Evolutionary conservation across 768 basidiomycete species (phyloP).

Genomic region (Albatrellus ellisii): DNA sequence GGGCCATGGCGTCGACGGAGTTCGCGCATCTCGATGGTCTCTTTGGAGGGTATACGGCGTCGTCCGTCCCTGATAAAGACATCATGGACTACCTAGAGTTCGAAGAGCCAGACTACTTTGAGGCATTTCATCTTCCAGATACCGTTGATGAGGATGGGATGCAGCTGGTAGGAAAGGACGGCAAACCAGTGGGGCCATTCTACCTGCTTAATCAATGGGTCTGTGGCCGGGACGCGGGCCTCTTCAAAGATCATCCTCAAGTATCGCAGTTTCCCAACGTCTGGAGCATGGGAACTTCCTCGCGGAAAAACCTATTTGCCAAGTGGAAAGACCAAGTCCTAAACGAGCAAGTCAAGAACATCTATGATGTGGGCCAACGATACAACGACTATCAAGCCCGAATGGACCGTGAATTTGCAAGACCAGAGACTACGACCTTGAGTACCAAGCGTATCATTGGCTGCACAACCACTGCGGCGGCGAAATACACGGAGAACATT

Average conservation of each 20-base stretch:
- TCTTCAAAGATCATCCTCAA: slow-evolving; percentile 20
- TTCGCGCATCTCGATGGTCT: slow-evolving; percentile 15
- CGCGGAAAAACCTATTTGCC: slow-evolving; percentile 18
- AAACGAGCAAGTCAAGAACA: slow-evolving; percentile 20
- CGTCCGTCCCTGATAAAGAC: slow-evolving; percentile 16
- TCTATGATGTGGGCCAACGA: slow-evolving; percentile 19
- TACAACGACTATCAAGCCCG: slow-evolving; percentile 29
- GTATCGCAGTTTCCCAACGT: slow-evolving; percentile 17
- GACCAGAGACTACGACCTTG: slow-evolving; percentile 24
- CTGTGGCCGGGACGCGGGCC: slow-evolving; percentile 30
- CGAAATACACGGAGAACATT: slow-evolving; percentile 39
- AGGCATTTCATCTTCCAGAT: slow-evolving; percentile 36
- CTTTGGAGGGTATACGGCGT: slow-evolving; percentile 20
- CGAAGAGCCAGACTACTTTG: slow-evolving; percentile 29
- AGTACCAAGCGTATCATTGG: slow-evolving; percentile 42
- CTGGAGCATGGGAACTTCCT: slow-evolving; percentile 24
- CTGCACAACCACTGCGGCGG: slow-evolving; percentile 59
- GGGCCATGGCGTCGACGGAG: slow-evolving; percentile 12
- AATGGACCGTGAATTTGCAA: slow-evolving; percentile 24
- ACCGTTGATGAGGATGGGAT: slow-evolving; percentile 32
- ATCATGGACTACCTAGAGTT: slow-evolving; percentile 39
- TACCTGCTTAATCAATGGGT: slow-evolving; percentile 40
- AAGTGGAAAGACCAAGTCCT: slow-evolving; percentile 26
- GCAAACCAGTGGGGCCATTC: slow-evolving; percentile 20
- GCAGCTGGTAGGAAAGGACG: slow-evolving; percentile 27